Percentiles rank a stretch among this genome's conserved stretches.
Conservation (phyloP, 805 yeast species). For the Saccharomycopsis schoenii region DNA sequence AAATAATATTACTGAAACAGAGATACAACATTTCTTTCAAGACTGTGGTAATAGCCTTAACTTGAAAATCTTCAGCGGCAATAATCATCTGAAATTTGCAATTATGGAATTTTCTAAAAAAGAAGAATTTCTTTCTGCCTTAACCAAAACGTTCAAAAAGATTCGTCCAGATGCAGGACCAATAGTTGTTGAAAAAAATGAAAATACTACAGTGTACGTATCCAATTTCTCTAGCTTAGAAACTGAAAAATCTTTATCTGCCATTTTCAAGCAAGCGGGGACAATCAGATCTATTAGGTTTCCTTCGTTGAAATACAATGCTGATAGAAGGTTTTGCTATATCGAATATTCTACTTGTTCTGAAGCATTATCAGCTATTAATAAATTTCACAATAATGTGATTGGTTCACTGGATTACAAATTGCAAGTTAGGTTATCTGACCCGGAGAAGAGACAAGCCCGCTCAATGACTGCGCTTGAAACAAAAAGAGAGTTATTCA, state of each 20-base stretch:
- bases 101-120: conserved; percentile 47
- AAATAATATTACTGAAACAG: conserved; percentile 27
- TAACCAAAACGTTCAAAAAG: conserved; percentile 47
- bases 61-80: neutral
- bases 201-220: conserved; percentile 53
- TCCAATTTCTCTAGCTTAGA: conserved; percentile 61
- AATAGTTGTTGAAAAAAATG: conserved; percentile 36
- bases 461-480: conserved; percentile 36
- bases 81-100: conserved; percentile 29
- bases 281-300: conserved; percentile 42
- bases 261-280: conserved; percentile 34
- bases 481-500: conserved; percentile 48
- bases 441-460: conserved; percentile 37
- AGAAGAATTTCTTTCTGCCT: conserved; percentile 42
- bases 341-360: conserved; percentile 41
- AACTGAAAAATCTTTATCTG: conserved; percentile 30
- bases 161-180: conserved; percentile 29
- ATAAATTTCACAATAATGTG: conserved; percentile 30
- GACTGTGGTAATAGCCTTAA: conserved; percentile 45
- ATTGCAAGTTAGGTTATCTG: conserved; percentile 52
- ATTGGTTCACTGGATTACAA: conserved; percentile 26
- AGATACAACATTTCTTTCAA: conserved; percentile 35
- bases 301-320: conserved; percentile 49
- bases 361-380: conserved; percentile 37
- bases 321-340: conserved; percentile 64